Evolutionary conservation across 345 rosid species (phyloP).

Genomic region (Leavenworthia alabamica): DNA sequence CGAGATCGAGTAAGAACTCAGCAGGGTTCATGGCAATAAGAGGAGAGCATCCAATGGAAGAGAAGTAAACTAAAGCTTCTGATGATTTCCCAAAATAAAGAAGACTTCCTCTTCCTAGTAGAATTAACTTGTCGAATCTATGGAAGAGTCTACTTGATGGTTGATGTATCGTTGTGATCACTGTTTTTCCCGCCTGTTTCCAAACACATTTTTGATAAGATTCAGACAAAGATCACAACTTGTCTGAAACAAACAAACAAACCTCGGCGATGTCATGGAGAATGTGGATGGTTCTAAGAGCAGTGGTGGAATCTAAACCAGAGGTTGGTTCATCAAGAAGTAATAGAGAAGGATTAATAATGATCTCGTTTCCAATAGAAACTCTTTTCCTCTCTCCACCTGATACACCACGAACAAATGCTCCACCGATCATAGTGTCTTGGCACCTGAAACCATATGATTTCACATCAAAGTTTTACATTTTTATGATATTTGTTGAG

Average conservation of each 20-base stretch:
- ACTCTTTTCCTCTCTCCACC: slow-evolving; percentile 99
- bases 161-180: slow-evolving; percentile 94
- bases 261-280: slow-evolving; percentile 89
- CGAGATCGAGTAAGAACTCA: slow-evolving; percentile 92
- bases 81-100: slow-evolving; percentile 93
- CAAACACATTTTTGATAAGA: not conserved
- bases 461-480: too few relatives aligned
- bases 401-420: slow-evolving; percentile 89
- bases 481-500: too few relatives aligned
- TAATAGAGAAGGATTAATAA: slow-evolving; percentile 86
- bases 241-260: slow-evolving; percentile 7
- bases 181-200: slow-evolving; percentile 82
- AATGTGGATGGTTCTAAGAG: slow-evolving; percentile 71
- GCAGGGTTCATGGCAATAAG: slow-evolving; percentile 93
- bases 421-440: slow-evolving; percentile 94
- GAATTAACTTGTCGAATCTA: slow-evolving; percentile 86
- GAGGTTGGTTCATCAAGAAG: slow-evolving; percentile 99
- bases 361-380: slow-evolving; percentile 86
- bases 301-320: slow-evolving; percentile 96
- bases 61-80: slow-evolving; percentile 70
- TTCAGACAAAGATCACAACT: not conserved
- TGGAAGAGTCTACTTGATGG: slow-evolving; percentile 95
- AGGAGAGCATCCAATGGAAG: slow-evolving; percentile 88
- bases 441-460: slow-evolving; percentile 51
- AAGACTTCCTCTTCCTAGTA: slow-evolving; percentile 84